Percentiles rank a stretch among this genome's conserved stretches.
Evolutionary conservation across 345 rosid species (phyloP).

Genomic region (Psidium friedrichsthalianum): DNA sequence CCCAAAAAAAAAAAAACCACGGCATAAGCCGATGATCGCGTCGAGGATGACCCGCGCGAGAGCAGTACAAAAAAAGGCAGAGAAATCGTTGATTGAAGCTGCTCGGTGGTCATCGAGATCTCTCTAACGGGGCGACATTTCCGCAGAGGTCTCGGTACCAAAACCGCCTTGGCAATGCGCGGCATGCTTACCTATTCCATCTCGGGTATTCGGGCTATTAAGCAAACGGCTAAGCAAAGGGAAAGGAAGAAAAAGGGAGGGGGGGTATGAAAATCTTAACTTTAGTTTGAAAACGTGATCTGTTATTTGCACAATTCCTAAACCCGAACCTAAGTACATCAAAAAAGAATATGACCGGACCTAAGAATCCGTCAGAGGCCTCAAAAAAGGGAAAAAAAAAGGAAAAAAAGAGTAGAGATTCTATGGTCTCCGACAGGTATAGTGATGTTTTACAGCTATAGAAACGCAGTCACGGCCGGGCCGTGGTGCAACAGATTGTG

Average conservation of each 20-base stretch:
- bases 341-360: background rate
- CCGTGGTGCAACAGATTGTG: slow-evolving; percentile 74
- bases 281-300: background rate
- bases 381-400: background rate
- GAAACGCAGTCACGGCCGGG: slow-evolving; percentile 27
- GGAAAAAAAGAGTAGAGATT: background rate
- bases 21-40: too few species aligned
- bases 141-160: background rate
- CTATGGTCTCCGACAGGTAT: background rate
- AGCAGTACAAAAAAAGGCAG: too few species aligned
- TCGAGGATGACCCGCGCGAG: too few species aligned
- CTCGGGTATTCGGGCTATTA: background rate
- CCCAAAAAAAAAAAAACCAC: too few species aligned
- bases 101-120: too few species aligned
- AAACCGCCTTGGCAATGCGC: background rate
- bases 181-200: background rate
- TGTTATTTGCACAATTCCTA: background rate
- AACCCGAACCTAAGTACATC: background rate
- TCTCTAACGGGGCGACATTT: too few species aligned
- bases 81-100: too few species aligned
- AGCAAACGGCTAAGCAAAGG: background rate
- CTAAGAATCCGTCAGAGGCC: background rate
- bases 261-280: background rate
- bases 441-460: background rate
- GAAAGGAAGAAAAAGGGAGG: too few species aligned